Percentiles rank a stretch among this genome's conserved stretches.
Conservation (phyloP, 2,329 filamentous ascomycete species). For the Erysiphe pulchra region DNA sequence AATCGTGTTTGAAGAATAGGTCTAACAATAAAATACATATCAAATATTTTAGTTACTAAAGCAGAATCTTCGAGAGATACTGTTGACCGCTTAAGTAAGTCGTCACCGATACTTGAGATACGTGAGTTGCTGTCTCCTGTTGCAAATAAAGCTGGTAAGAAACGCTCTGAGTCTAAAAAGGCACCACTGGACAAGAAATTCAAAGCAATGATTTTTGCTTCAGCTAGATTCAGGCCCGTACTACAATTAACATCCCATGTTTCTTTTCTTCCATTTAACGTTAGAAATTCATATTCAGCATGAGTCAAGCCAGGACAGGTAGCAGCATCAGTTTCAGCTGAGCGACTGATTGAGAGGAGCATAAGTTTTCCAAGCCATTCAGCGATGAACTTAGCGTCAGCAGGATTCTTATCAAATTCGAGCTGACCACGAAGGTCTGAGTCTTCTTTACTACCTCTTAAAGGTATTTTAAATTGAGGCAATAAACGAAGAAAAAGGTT, state of each 20-base stretch:
- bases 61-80: slow-evolving; percentile 44
- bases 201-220: slow-evolving; percentile 43
- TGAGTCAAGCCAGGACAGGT: slow-evolving; percentile 30
- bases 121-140: slow-evolving; percentile 60
- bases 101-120: slow-evolving; percentile 65
- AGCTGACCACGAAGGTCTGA: slow-evolving; percentile 36
- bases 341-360: slow-evolving; percentile 23
- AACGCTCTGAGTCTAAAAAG: slow-evolving; percentile 61
- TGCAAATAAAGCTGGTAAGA: slow-evolving; percentile 62
- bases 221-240: slow-evolving; percentile 37
- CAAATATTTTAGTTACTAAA: slow-evolving; percentile 40
- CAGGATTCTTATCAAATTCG: slow-evolving; percentile 30
- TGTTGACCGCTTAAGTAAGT: slow-evolving; percentile 58
- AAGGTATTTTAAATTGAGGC: slow-evolving; percentile 43
- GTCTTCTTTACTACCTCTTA: slow-evolving; percentile 59
- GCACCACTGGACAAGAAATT: slow-evolving; percentile 61
- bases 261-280: slow-evolving; percentile 36
- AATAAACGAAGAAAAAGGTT: slow-evolving; percentile 60
- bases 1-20: slow-evolving; percentile 54
- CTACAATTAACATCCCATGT: slow-evolving; percentile 36
- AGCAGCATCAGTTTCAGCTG: slow-evolving; percentile 10
- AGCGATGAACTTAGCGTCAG: slow-evolving; percentile 51
- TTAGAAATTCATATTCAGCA: slow-evolving; percentile 44
- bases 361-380: slow-evolving; percentile 55
- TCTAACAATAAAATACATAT: slow-evolving; percentile 47